These are phyloP conservation scores for Cardiospermum halicacabum DNA, from an alignment of 345 rosid species.

Conservation along the genomic window DNA sequence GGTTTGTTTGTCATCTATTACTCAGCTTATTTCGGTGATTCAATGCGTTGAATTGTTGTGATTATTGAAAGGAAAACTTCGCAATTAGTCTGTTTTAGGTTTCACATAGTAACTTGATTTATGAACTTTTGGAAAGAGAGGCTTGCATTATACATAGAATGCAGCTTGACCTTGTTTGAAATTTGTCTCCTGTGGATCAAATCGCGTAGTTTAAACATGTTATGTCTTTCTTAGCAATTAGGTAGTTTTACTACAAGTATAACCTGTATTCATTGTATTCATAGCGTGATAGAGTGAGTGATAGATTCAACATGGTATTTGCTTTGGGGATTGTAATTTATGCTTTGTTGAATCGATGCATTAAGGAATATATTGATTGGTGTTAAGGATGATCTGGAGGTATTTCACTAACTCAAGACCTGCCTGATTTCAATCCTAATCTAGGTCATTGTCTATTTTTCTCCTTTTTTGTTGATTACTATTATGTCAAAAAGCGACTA, in stretches of 20 bases:
- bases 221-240: too few species aligned
- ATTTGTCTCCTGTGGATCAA: not conserved
- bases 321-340: not conserved
- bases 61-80: not conserved
- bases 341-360: not conserved
- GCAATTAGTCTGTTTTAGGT: not conserved
- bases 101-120: not conserved
- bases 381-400: not conserved
- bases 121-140: not conserved
- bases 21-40: not conserved
- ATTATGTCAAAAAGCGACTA: not conserved
- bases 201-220: not conserved
- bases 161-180: not conserved
- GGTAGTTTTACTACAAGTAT: too few species aligned
- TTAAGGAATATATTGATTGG: not conserved
- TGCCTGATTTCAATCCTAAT: not conserved
- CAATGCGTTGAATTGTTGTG: not conserved
- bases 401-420: not conserved
- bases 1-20: conserved; percentile 31
- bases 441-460: not conserved
- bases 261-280: too few species aligned
- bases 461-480: not conserved
- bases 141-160: not conserved
- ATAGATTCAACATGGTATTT: not conserved
- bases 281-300: too few species aligned